Evolutionary conservation across 805 yeast species (phyloP).

Genomic region (Kluyveromyces dobzhanskii): DNA sequence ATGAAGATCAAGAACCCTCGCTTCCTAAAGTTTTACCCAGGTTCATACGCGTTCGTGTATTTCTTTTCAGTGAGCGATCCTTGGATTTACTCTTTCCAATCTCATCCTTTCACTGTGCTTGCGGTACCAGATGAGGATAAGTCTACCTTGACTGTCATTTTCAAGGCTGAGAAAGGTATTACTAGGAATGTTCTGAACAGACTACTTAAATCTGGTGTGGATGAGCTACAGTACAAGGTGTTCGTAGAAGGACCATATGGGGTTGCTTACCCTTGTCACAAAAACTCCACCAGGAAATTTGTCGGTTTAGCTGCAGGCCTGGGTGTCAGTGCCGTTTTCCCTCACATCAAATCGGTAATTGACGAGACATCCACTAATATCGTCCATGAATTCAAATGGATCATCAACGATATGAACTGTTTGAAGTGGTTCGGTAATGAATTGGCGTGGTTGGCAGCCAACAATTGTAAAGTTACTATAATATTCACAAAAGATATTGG

Average conservation of each 20-base stretch:
- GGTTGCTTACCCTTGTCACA: conserved; percentile 29
- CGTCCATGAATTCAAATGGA: conserved; percentile 51
- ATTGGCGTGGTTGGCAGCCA: conserved; percentile 26
- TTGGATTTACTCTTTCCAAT: conserved; percentile 42
- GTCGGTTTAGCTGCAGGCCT: conserved; percentile 43
- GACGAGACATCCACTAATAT: conserved; percentile 18
- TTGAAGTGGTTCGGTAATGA: conserved; percentile 42
- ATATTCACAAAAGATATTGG: conserved; percentile 9
- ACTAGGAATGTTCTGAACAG: conserved; percentile 36
- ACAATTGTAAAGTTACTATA: conserved; percentile 22
- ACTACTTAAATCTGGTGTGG: conserved; percentile 25
- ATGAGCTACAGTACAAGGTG: conserved; percentile 30
- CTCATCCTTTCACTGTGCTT: conserved; percentile 64
- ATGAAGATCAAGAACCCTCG: conserved; percentile 35
- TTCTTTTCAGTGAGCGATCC: conserved; percentile 44
- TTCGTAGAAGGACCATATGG: conserved; percentile 63
- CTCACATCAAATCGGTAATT: conserved; percentile 31
- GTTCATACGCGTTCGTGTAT: conserved; percentile 49
- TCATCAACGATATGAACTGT: conserved; percentile 43
- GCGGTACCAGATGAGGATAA: conserved; percentile 26
- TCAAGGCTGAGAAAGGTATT: conserved; percentile 51
- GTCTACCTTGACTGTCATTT: conserved; percentile 31
- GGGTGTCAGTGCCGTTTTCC: conserved; percentile 45
- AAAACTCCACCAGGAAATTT: conserved; percentile 32
- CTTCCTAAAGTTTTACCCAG: conserved; percentile 43